Base-by-base conservation (phyloP, 768 basidiomycete genomes). In the Termitomyces heimii region DNA sequence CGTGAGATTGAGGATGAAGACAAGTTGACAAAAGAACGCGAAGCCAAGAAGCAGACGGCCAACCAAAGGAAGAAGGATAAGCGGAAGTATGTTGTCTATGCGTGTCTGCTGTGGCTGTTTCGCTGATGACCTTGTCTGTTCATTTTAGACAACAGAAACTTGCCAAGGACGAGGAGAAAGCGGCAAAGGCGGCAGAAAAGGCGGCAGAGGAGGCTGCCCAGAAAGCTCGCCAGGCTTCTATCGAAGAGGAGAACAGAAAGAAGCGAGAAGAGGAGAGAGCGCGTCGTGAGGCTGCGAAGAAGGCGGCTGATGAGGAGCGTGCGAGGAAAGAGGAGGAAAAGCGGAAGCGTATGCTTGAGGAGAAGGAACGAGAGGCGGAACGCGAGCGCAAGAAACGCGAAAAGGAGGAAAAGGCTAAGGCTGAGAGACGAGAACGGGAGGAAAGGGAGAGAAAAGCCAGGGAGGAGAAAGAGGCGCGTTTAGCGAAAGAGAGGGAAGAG, bases 1-100 rank as follows among this genome's bases (percentile, higher is more conserved):
- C 86, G 92, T 31, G 97, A 98, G 68, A 83, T 99, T 14, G 96
- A 97, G 70, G 94, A 95, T 64, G 97, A 98, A 75, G 92, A 96
- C 67, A 91, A 92, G 71, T 72, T 82, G 31, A 80, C 84, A 49
- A 88, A 88, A 68, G 94, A 97, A 67, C 83, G 84, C 64, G 95
- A 97, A 75, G 89, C 85, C 55, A 96, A 97, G 82, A 92, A 92
- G 71, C 90, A 90, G 69, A 89, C 86, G 60, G 92, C 93, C 74
- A 94, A 97, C 82, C 95, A 95, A 82, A 98, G 97, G 82, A 99
- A 98, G 81, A 97, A 98, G 73, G 98, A 98, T 78, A 94, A 94
- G 82, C 80, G 79, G 70, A 86, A 78, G 94, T 96, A 63, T 54
- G 77, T 67, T 57, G 50, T 31, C 49, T 43, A 43, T 61, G 20